These are phyloP conservation scores for Phytophthora citricola DNA, from an alignment of 352 stramenopile species.

Conservation along the genomic window DNA sequence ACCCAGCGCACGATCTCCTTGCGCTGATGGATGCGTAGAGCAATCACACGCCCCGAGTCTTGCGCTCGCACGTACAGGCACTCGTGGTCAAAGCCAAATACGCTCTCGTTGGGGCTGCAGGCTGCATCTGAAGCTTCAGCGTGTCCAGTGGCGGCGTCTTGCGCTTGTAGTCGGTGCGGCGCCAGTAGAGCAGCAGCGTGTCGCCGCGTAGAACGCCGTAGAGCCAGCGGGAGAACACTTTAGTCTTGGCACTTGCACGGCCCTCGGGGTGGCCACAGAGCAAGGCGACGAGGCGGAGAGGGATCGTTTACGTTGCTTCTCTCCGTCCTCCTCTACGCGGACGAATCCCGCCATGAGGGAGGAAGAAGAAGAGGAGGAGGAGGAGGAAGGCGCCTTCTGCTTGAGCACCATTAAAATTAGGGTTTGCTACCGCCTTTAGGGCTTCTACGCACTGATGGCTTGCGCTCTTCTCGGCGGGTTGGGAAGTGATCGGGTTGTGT, in stretches of 20 bases:
- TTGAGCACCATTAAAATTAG: constrained; percentile 17
- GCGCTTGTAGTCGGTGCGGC: constrained; percentile 65
- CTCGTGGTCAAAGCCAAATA: constrained; percentile 67
- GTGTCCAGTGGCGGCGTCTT: constrained; percentile 50
- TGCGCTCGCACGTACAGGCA: constrained; percentile 63
- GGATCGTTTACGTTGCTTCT: constrained; percentile 43
- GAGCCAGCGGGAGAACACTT: constrained; percentile 65
- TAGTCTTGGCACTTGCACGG: constrained; percentile 37
- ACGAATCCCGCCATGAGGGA: constrained; percentile 56
- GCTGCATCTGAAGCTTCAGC: constrained; percentile 50
- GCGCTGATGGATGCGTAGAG: constrained; percentile 63
- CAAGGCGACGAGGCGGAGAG: constrained; percentile 31
- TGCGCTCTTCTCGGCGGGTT: constrained; percentile 19
- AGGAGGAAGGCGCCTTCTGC: constrained; percentile 16
- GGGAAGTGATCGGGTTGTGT: constrained; percentile 12
- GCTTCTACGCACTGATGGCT: background rate
- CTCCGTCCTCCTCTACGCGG: constrained; percentile 57
- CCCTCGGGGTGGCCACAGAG: constrained; percentile 33
- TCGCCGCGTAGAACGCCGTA: constrained; percentile 57
- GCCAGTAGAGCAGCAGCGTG: constrained; percentile 58
- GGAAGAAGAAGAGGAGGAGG: constrained; percentile 7
- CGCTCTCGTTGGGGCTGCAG: constrained; percentile 53
- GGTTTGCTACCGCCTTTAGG: background rate
- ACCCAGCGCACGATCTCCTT: constrained; percentile 73
- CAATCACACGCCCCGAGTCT: constrained; percentile 46